A percentile compares a stretch with the other conserved stretches of the same genome.
These are phyloP conservation scores for barrel medic (Medicago truncatula) DNA, from an alignment of 306 rosid species.

Conservation along the genomic window DNA sequence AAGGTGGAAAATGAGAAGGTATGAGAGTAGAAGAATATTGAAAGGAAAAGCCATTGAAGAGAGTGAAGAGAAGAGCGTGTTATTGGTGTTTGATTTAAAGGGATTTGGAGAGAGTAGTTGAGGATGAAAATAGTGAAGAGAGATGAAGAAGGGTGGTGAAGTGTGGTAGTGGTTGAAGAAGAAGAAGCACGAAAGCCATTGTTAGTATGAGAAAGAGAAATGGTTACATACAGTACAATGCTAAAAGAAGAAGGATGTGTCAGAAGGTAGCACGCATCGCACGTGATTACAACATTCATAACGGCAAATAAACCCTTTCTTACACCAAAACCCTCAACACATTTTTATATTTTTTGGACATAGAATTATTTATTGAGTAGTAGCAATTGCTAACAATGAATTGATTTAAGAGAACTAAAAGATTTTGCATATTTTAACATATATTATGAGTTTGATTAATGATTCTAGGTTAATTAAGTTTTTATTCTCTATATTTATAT, in stretches of 20 bases:
- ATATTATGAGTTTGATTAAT: too few species aligned
- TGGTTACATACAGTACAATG: not conserved
- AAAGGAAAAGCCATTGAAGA: constrained; percentile 41
- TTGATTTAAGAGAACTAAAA: too few species aligned
- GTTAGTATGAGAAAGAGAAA: constrained; percentile 3
- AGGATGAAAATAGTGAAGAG: constrained; percentile 38
- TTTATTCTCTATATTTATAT: too few species aligned
- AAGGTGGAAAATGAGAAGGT: constrained; percentile 36
- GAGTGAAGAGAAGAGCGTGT: not conserved
- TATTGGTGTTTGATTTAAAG: not conserved
- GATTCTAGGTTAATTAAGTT: too few species aligned
- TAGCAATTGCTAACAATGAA: too few species aligned
- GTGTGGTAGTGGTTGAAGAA: constrained; percentile 20
- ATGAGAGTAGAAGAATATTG: constrained; percentile 36
- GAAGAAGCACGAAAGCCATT: constrained; percentile 44
- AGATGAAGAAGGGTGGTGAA: constrained; percentile 7
- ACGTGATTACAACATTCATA: constrained; percentile 63
- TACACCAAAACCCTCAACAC: not conserved
- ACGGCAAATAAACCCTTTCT: constrained; percentile 45
- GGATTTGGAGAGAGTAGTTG: not conserved
- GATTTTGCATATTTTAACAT: too few species aligned
- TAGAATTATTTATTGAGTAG: too few species aligned
- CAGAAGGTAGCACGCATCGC: constrained; percentile 69
- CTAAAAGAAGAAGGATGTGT: constrained; percentile 51
- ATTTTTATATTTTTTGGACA: too few species aligned